phyloP scores from a whole-genome alignment of 345 rosid species.

The Noccaea bulbosa region DNA sequence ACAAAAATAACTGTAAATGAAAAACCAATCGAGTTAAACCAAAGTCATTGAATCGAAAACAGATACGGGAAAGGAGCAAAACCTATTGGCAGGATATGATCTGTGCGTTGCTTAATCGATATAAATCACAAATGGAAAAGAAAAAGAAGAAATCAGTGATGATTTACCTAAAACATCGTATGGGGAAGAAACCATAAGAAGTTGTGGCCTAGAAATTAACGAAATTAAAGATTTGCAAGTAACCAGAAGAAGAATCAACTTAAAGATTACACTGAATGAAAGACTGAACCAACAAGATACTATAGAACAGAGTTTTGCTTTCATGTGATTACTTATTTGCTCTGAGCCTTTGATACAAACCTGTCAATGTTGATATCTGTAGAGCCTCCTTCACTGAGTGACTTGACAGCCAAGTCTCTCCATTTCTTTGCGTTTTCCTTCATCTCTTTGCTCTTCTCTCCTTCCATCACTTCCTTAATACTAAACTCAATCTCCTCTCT shows the following conservation, averaged over 20 bases:
- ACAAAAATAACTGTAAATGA: neutral
- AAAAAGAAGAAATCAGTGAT: no score
- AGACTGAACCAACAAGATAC: neutral
- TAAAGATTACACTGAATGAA: slow-evolving; percentile 6
- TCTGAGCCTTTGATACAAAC: slow-evolving; percentile 40
- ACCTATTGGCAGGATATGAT: no score
- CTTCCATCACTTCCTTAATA: slow-evolving; percentile 57
- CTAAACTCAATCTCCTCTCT: slow-evolving; percentile 57
- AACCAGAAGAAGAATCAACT: neutral
- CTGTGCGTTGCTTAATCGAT: no score
- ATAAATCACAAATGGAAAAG: no score
- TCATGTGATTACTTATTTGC: slow-evolving; percentile 3
- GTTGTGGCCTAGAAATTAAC: no score
- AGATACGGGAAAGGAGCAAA: no score
- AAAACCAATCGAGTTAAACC: neutral
- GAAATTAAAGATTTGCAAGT: no score
- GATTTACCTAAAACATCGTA: no score
- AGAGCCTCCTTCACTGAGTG: slow-evolving; percentile 58
- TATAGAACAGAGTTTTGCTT: neutral
- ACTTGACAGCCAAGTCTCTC: slow-evolving; percentile 53
- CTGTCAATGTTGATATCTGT: slow-evolving; percentile 53
- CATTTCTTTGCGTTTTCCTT: slow-evolving; percentile 49
- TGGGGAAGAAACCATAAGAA: no score
- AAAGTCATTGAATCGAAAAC: neutral
- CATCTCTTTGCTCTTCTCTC: slow-evolving; percentile 48